Evolutionary conservation across 495 filamentous ascomycete genomes (phyloP), one percentile per base, ranked within the genome.

Genomic region (Aspergillus carlsbadensis): DNA sequence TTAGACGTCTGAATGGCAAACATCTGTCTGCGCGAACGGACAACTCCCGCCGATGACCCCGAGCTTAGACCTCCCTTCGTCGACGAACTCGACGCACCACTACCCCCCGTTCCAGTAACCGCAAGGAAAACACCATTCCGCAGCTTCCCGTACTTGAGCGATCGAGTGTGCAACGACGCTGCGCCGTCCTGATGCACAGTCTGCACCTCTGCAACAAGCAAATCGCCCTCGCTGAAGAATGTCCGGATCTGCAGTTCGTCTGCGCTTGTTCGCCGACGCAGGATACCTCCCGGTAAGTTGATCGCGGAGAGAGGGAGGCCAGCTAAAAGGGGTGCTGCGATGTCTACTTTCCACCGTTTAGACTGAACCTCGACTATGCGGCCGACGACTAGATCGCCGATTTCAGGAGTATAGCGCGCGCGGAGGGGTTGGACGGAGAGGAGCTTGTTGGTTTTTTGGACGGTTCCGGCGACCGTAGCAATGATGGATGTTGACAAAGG

Each of bases 241-340:
- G 82, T 90, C 18, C 94, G 84, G 65, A 98, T 97, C 64, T 96
- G 91, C 56, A 98, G 78, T 72, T 98, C 95, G 67, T 98, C 94
- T 5, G 93, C 92, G 61, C 88, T 89, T 5, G 94, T 98, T 58
- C 94, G 80, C 63, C 90, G 88, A 29, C 94, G 83, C 63, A 96
- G 80, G 62, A 96, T 96, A 31, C 94, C 93, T 45, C 94, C 94
- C 8, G 94, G 95, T 2, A 98, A 75, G 66, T 98, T 98, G 71
- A 98, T 98, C 36, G 90, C 86, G 46, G 81, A 86, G 6, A 98
- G 81, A 6, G 91, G 91, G 0, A 98, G 82, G 18, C 84, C 77
- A 0, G 93, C 92, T 1, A 96, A 85, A 34, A 92, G 81, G 0
- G 91, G 86, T 17, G 88, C 87, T 47, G 88, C 87, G 42, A 98